Base-by-base conservation (phyloP, 306 rosid species). In the Neltuma alba region DNA sequence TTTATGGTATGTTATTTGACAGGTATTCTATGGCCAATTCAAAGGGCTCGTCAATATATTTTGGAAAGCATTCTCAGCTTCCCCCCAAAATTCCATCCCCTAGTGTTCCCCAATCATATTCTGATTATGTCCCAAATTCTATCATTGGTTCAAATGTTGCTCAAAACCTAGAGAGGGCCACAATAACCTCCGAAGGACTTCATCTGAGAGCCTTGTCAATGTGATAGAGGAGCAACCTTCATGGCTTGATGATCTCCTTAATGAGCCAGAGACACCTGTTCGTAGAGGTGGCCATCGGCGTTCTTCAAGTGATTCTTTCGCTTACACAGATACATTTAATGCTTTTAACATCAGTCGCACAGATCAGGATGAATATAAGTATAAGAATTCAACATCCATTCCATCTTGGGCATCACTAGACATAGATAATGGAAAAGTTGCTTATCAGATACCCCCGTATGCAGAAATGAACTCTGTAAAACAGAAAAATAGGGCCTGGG, bases 41-140 rank as follows among this genome's bases (percentile, higher is more conserved):
- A 47, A 92, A 84, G 86, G 87, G 95, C 33, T 87, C 97, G 15
- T 77, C 97, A 62, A 83, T 90, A 88, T 88, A 54, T 80, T 82
- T 90, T 9, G 93, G 97, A 76, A 92, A 87, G 82, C 97, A 90
- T 33, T 82, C 89, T 58, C 79, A 86, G 73, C 97, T 92, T 84
- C 97, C 97, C 74, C 97, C 97, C 3, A 92, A 92, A 87, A 86
- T 88, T 83, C 95, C 97, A 69, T 90, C 89, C 76, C 93, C 95
- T 14, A 73, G 79, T 83, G 87, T 90, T 80, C 76, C 93, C 72
- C 89, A 92, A 21, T 66, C 93, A 12, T 87, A 90, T 87, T 83
- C 87, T 27, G 97, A 92, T 83, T 83, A 80, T 74, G 86, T 90
- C 31, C 84, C 85, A 25, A 85, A 65, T 76, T 85, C 87, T 81